phyloP scores from a whole-genome alignment of 1,139 yeast species.

The Kodamaea sp. region DNA sequence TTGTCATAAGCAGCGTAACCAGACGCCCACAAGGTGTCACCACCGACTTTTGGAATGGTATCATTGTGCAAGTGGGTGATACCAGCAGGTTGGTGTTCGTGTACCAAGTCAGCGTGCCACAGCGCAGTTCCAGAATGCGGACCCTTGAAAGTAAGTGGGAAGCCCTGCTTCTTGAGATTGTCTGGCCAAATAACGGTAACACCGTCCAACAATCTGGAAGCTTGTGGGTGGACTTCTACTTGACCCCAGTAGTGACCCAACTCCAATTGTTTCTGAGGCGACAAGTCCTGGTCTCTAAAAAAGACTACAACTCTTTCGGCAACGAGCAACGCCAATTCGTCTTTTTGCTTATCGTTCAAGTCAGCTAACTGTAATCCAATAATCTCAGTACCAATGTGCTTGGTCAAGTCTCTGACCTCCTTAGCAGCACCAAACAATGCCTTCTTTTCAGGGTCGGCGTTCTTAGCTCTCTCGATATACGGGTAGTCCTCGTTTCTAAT shows the following conservation, averaged over 20 bases:
- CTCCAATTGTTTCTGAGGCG: constrained; percentile 32
- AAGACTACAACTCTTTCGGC: constrained; percentile 42
- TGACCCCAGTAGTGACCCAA: constrained; percentile 36
- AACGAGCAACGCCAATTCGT: constrained; percentile 38
- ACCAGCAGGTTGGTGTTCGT: constrained; percentile 43
- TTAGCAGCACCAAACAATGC: constrained; percentile 21
- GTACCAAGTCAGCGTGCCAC: constrained; percentile 44
- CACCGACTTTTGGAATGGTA: constrained; percentile 43
- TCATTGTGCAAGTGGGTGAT: constrained; percentile 37
- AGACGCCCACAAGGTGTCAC: constrained; percentile 35
- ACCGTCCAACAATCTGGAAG: constrained; percentile 39
- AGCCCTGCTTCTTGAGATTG: constrained; percentile 27
- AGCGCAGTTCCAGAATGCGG: constrained; percentile 28
- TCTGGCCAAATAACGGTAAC: constrained; percentile 55
- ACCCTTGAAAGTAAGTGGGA: constrained; percentile 32
- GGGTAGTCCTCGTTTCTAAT: constrained; percentile 18
- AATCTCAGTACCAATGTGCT: constrained; percentile 55
- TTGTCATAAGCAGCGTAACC: constrained; percentile 27
- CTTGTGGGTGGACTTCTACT: constrained; percentile 43
- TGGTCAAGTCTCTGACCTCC: constrained; percentile 19
- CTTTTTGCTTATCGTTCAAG: constrained; percentile 28
- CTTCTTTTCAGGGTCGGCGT: constrained; percentile 22
- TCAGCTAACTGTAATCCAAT: constrained; percentile 27
- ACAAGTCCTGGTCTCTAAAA: constrained; percentile 40
- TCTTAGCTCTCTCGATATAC: constrained; percentile 18